Conservation (phyloP, 257 asterid species). For the Leonotis leonurus region DNA sequence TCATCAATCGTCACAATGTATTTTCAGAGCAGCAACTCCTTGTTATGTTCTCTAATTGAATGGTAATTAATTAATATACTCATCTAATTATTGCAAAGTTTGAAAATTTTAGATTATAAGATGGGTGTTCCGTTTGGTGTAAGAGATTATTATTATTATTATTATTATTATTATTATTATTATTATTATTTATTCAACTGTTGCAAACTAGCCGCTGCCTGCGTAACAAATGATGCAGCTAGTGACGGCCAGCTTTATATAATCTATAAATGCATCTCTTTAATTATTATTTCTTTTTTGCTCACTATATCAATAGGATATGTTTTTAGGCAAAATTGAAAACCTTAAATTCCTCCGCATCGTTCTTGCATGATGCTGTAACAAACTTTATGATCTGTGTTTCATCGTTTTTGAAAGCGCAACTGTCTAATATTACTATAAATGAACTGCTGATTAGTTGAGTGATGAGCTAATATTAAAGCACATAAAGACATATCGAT, state of each 20-base stretch:
- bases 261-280: neutral
- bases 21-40: no score
- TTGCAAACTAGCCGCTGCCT: no score
- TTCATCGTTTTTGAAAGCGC: conserved; percentile 18
- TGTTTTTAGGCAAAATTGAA: neutral
- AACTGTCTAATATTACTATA: neutral
- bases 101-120: no score
- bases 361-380: neutral
- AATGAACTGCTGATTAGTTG: neutral
- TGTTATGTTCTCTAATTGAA: no score
- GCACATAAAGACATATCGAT: neutral
- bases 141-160: conserved; percentile 1
- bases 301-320: neutral
- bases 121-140: no score
- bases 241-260: neutral
- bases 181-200: neutral
- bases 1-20: no score
- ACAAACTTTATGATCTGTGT: conserved; percentile 11
- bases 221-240: neutral
- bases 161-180: neutral
- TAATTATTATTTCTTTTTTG: neutral
- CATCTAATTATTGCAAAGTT: no score
- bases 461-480: neutral
- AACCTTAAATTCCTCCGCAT: neutral
- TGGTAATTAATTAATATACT: no score